phyloP scores from a whole-genome alignment of 805 yeast species.

The Metschnikowia borealis region DNA sequence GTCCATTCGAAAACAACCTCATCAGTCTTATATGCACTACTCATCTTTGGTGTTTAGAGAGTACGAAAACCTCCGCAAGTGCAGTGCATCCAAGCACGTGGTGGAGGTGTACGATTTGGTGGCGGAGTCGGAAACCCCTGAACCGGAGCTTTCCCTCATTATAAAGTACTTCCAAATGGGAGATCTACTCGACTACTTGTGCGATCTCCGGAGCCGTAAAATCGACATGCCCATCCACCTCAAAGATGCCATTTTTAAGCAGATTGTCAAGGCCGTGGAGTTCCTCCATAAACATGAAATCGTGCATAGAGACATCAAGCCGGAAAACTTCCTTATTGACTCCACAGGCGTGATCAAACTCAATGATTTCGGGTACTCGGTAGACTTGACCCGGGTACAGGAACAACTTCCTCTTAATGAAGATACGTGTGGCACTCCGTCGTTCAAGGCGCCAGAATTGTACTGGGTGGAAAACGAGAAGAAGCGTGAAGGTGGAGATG shows the following conservation, averaged over 20 bases:
- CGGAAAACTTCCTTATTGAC: slow-evolving; percentile 50
- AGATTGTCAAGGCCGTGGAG: slow-evolving; percentile 42
- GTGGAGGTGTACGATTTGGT: slow-evolving; percentile 27
- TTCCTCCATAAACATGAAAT: slow-evolving; percentile 41
- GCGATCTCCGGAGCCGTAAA: slow-evolving; percentile 34
- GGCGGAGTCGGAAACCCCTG: slow-evolving; percentile 6
- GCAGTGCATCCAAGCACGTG: slow-evolving; percentile 27
- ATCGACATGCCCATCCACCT: slow-evolving; percentile 29
- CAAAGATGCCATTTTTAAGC: slow-evolving; percentile 46
- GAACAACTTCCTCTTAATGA: slow-evolving; percentile 19
- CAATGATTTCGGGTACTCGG: slow-evolving; percentile 50
- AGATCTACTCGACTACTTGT: slow-evolving; percentile 44
- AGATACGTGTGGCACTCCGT: slow-evolving; percentile 45
- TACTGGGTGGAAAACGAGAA: slow-evolving; percentile 22
- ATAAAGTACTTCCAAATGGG: slow-evolving; percentile 44
- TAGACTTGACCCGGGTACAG: slow-evolving; percentile 27
- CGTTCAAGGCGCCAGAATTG: slow-evolving; percentile 55
- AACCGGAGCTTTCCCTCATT: slow-evolving; percentile 30
- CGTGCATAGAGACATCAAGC: slow-evolving; percentile 52
- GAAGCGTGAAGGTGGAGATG: background rate
- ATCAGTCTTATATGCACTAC: slow-evolving; percentile 16
- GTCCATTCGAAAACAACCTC: slow-evolving; percentile 22
- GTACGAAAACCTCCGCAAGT: slow-evolving; percentile 24
- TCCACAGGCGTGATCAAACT: slow-evolving; percentile 41
- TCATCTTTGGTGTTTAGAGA: slow-evolving; percentile 26